Conservation (phyloP, 108 stramenopile genomes). For the Parmales sp. region DNA sequence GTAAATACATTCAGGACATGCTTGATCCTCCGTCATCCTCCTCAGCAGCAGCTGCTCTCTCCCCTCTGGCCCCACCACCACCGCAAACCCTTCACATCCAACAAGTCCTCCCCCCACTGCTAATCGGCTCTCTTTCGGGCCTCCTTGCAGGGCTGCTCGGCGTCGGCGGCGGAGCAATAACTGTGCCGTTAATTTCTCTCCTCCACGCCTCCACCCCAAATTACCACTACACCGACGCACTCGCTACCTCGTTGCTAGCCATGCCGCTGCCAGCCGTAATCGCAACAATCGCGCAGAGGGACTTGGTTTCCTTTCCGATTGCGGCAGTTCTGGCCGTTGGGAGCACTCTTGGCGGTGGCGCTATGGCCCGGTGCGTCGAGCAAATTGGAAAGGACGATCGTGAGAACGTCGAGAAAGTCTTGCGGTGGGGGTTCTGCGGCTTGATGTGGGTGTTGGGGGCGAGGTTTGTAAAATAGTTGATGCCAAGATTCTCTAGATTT, state of each 20-base stretch:
- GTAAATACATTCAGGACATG: background rate
- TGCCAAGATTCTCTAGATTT: too few relatives aligned
- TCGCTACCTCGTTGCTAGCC: background rate
- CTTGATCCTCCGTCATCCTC: background rate
- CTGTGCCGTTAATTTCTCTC: background rate
- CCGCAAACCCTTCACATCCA: background rate
- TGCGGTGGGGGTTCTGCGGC: too few relatives aligned
- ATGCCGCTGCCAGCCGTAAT: conserved; percentile 1
- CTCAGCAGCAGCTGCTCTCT: background rate
- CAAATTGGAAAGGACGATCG: too few relatives aligned
- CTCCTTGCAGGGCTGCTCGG: background rate
- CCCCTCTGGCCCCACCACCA: background rate
- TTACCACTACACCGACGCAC: conserved; percentile 5
- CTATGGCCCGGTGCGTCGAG: background rate
- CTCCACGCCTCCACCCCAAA: background rate
- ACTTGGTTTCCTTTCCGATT: background rate
- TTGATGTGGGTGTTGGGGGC: too few relatives aligned
- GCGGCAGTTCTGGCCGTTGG: background rate
- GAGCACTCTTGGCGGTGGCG: background rate
- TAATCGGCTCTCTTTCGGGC: background rate
- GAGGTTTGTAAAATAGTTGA: too few relatives aligned
- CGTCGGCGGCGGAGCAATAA: conserved; percentile 5
- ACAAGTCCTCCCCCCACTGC: background rate
- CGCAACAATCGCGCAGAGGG: background rate
- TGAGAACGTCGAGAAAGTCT: too few relatives aligned